A percentile compares a stretch with the other conserved stretches of the same genome.
These are phyloP conservation scores for Acanthamoeba lenticulata DNA, from an alignment of 208 protist species.

Conservation along the genomic window DNA sequence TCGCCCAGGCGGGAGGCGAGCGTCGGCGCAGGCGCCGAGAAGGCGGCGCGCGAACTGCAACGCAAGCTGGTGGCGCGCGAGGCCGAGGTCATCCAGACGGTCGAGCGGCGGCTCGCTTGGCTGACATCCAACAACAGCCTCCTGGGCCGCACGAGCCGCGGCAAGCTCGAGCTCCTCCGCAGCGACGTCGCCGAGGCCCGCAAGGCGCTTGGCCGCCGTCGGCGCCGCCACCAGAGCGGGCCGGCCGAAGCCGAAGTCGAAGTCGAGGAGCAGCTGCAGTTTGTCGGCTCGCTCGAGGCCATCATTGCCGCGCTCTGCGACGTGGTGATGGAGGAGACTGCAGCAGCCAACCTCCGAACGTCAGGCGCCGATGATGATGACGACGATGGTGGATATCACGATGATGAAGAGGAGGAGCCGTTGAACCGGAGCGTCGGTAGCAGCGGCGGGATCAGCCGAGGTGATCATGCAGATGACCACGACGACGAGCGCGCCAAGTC, in stretches of 20 bases:
- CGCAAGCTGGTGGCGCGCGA: not conserved
- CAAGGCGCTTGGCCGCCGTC: not conserved
- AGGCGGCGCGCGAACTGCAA: not conserved
- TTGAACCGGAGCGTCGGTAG: not conserved
- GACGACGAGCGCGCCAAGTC: no score
- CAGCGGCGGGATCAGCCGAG: no score
- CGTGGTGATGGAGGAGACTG: not conserved
- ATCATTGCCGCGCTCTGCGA: not conserved
- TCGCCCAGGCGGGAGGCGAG: not conserved
- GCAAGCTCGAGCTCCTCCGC: conserved; percentile 7
- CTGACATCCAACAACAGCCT: not conserved
- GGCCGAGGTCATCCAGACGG: not conserved
- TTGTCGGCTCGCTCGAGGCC: not conserved
- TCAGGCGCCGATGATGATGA: not conserved
- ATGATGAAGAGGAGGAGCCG: not conserved
- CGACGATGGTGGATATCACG: not conserved
- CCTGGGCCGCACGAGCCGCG: not conserved
- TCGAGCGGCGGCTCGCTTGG: not conserved
- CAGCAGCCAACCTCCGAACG: no score
- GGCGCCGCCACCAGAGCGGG: not conserved
- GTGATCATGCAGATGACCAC: no score
- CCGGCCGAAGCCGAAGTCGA: not conserved
- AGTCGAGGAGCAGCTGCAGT: not conserved
- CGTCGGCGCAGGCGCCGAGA: not conserved
- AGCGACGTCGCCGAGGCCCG: conserved; percentile 12